Evolutionary conservation across 371 early-diverging fungal species (phyloP).

Genomic region (Rhizomucor pusillus): DNA sequence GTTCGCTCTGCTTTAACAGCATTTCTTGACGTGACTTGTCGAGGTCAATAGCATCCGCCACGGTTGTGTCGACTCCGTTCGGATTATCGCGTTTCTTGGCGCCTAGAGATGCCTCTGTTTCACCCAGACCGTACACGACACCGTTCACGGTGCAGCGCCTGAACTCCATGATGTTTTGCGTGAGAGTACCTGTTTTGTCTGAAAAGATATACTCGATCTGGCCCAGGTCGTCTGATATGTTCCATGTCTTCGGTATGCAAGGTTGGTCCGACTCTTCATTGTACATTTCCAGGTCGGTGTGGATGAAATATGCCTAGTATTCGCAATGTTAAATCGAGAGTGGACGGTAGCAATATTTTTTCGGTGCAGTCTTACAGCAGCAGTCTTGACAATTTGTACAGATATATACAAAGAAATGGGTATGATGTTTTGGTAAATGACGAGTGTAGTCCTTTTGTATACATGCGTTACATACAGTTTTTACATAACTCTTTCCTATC

Average conservation of each 20-base stretch:
- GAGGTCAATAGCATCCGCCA: slow-evolving; percentile 4
- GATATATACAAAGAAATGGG: slow-evolving; percentile 97
- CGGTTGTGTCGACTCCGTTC: not conserved
- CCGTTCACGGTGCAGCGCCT: slow-evolving; percentile 85
- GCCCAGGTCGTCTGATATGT: slow-evolving; percentile 82
- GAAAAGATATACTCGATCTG: slow-evolving; percentile 96
- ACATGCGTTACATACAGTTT: not conserved
- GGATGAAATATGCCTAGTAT: slow-evolving; percentile 77
- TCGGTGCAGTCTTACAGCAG: no score
- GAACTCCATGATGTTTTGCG: slow-evolving; percentile 80
- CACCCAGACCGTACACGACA: slow-evolving; percentile 68
- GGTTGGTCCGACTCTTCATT: slow-evolving; percentile 73
- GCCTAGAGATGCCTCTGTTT: slow-evolving; percentile 34
- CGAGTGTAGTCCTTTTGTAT: slow-evolving; percentile 37
- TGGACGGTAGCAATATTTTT: no score
- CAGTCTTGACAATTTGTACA: slow-evolving; percentile 87
- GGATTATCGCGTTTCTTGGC: slow-evolving; percentile 20
- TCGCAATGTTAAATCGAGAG: no score
- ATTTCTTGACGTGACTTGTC: slow-evolving; percentile 14
- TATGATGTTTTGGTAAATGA: slow-evolving; percentile 57
- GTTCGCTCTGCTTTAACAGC: slow-evolving; percentile 28
- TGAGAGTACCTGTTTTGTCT: slow-evolving; percentile 91
- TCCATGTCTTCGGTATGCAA: slow-evolving; percentile 88
- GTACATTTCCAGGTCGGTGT: slow-evolving; percentile 85
- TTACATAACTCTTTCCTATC: no score